phyloP scores from a whole-genome alignment of 2,329 filamentous ascomycete species.

The Pseudogymnoascus sp. region DNA sequence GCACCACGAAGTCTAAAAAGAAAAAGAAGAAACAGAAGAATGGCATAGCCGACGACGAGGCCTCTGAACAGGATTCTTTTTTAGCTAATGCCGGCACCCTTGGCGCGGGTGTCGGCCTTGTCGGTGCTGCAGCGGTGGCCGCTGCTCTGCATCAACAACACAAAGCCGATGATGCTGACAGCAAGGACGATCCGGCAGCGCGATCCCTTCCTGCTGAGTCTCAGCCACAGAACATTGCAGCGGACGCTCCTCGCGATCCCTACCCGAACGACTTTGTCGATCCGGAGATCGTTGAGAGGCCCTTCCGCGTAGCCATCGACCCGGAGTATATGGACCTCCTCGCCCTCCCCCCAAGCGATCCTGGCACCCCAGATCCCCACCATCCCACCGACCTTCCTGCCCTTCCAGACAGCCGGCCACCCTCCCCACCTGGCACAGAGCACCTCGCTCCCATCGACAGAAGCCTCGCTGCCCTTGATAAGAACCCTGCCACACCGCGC shows the following conservation, averaged over 20 bases:
- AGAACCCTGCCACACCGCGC: not conserved
- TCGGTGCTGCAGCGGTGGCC: constrained; percentile 37
- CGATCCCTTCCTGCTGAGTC: not conserved
- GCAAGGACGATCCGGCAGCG: constrained; percentile 18
- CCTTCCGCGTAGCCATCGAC: constrained; percentile 57
- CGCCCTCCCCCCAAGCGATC: constrained; percentile 52
- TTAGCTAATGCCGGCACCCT: constrained; percentile 63
- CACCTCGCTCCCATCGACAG: constrained; percentile 34
- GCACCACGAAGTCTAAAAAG: constrained; percentile 10
- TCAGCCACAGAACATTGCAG: constrained; percentile 3
- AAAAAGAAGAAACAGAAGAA: constrained; percentile 20
- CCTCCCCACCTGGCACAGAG: constrained; percentile 34
- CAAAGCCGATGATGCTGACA: constrained; percentile 26
- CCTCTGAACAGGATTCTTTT: constrained; percentile 48
- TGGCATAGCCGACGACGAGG: constrained; percentile 20
- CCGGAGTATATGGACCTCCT: constrained; percentile 57
- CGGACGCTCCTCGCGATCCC: not conserved
- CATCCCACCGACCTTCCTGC: constrained; percentile 37
- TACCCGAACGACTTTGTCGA: constrained; percentile 36
- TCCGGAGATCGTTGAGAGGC: constrained; percentile 48
- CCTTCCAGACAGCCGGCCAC: constrained; percentile 52
- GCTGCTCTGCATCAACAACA: constrained; percentile 29
- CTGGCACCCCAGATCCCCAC: constrained; percentile 37
- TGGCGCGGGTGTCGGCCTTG: constrained; percentile 60
- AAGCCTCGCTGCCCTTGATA: not conserved